Percentiles rank a stretch among this genome's conserved stretches.
Evolutionary conservation across 768 basidiomycete genomes (phyloP).

Genomic region (Calocera cornea): DNA sequence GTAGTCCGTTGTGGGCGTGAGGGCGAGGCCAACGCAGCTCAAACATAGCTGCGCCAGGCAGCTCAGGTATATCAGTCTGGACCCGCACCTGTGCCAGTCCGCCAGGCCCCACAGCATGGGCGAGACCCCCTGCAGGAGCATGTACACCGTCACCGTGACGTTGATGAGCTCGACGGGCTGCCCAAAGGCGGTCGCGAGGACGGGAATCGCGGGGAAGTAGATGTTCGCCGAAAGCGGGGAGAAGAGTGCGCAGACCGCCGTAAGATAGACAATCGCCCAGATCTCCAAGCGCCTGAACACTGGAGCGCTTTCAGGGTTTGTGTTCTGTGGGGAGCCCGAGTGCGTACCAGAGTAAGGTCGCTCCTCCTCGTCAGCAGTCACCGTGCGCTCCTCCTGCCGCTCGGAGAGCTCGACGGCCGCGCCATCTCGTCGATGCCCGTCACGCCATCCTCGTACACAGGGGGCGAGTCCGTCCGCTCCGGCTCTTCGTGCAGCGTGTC

Average conservation of each 20-base stretch:
- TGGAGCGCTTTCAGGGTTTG: too few species aligned
- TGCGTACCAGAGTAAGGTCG: too few species aligned
- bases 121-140: slow-evolving; percentile 10
- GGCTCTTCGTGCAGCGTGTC: too few species aligned
- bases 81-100: slow-evolving; percentile 11
- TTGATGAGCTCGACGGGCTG: slow-evolving; percentile 6
- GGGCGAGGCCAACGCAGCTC: slow-evolving; percentile 14
- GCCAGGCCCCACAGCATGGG: slow-evolving; percentile 12
- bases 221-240: slow-evolving; percentile 12
- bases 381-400: too few species aligned
- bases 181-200: slow-evolving; percentile 8
- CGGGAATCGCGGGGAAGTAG: slow-evolving; percentile 13
- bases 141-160: slow-evolving; percentile 12
- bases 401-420: too few species aligned
- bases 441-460: too few species aligned
- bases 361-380: too few species aligned
- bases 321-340: too few species aligned
- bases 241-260: slow-evolving; percentile 1
- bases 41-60: slow-evolving; percentile 12
- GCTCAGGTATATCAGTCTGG: slow-evolving; percentile 16
- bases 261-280: slow-evolving; percentile 3
- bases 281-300: not conserved
- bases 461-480: too few species aligned
- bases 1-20: slow-evolving; percentile 9
- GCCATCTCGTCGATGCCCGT: too few species aligned